A percentile compares a stretch with the other conserved stretches of the same genome.
Conservation (phyloP, 352 stramenopile species). For the Globisporangium perplexum region DNA sequence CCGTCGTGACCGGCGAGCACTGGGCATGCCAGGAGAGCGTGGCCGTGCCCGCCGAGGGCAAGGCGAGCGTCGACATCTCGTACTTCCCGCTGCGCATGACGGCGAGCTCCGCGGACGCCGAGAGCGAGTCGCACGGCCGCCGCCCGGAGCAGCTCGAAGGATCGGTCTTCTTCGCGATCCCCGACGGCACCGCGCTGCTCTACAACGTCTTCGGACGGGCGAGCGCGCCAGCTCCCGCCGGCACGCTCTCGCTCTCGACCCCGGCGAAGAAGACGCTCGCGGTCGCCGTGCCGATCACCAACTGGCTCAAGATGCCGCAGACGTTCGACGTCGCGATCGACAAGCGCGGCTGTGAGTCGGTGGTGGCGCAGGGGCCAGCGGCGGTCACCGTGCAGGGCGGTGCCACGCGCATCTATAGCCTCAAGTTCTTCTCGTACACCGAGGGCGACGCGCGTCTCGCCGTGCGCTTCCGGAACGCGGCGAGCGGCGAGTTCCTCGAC, state of each 20-base stretch:
- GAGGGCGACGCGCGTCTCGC: slow-evolving; percentile 48
- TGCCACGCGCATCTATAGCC: slow-evolving; percentile 65
- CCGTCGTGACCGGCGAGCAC: slow-evolving; percentile 83
- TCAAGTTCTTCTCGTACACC: slow-evolving; percentile 88
- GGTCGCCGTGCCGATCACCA: slow-evolving; percentile 73
- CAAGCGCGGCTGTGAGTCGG: slow-evolving; percentile 31
- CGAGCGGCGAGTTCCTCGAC: slow-evolving; percentile 82
- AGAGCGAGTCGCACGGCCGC: slow-evolving; percentile 18
- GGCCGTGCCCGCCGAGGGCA: slow-evolving; percentile 65
- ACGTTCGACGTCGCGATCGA: slow-evolving; percentile 69
- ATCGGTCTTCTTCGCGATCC: slow-evolving; percentile 88
- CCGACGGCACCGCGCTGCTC: slow-evolving; percentile 82
- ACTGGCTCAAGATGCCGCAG: slow-evolving; percentile 86
- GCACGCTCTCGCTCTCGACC: slow-evolving; percentile 37
- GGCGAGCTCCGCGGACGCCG: slow-evolving; percentile 9
- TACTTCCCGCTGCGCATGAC: slow-evolving; percentile 90
- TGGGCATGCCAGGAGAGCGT: slow-evolving; percentile 85
- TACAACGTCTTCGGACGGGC: slow-evolving; percentile 86
- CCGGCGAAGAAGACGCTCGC: slow-evolving; percentile 75
- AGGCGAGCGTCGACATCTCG: slow-evolving; percentile 50
- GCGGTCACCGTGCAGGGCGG: slow-evolving; percentile 59
- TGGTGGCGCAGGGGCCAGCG: slow-evolving; percentile 57
- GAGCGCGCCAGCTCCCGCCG: slow-evolving; percentile 34
- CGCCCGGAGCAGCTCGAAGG: slow-evolving; percentile 60
- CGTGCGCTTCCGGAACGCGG: slow-evolving; percentile 78